Evolutionary conservation across 176 grass and related monocot species (phyloP).

Genomic region (Carex littledalei): DNA sequence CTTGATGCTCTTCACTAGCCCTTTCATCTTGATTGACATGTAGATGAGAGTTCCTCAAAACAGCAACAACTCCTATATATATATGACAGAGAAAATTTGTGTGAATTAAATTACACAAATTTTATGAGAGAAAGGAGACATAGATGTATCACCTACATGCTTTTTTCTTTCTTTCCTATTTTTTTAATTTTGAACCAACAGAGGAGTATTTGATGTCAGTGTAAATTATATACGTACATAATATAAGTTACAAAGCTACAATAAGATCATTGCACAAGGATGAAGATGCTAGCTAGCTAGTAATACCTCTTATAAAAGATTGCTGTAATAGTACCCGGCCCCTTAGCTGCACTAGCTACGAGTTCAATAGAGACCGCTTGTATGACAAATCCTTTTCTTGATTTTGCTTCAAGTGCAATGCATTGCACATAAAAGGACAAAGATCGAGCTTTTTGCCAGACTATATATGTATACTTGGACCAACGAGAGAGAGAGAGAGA

Average conservation of each 20-base stretch:
- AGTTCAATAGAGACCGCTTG: slow-evolving; percentile 1
- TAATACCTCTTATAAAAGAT: slow-evolving; percentile 14
- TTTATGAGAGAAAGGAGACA: slow-evolving; percentile 2
- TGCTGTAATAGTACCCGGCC: not conserved
- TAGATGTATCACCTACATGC: not conserved
- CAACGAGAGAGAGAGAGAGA: slow-evolving; percentile 12
- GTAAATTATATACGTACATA: not conserved
- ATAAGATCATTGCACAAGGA: not conserved
- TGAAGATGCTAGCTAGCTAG: not conserved
- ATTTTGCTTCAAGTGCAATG: slow-evolving; percentile 26
- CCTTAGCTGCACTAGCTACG: not conserved
- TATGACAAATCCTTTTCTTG: slow-evolving; percentile 15
- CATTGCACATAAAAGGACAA: not conserved
- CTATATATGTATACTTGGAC: slow-evolving; percentile 1
- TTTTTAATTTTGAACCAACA: not conserved
- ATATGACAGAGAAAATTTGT: not conserved
- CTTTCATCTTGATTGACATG: slow-evolving; percentile 80
- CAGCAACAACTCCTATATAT: not conserved
- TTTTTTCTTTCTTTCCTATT: not conserved
- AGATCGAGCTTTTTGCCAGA: not conserved
- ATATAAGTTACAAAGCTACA: not conserved
- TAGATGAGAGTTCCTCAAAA: slow-evolving; percentile 8
- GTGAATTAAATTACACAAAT: not conserved
- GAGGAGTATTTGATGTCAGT: not conserved
- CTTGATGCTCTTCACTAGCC: slow-evolving; percentile 77